These are phyloP conservation scores for Plasmodium malariae DNA, from an alignment of 169 alveolate genomes.

Conservation along the genomic window DNA sequence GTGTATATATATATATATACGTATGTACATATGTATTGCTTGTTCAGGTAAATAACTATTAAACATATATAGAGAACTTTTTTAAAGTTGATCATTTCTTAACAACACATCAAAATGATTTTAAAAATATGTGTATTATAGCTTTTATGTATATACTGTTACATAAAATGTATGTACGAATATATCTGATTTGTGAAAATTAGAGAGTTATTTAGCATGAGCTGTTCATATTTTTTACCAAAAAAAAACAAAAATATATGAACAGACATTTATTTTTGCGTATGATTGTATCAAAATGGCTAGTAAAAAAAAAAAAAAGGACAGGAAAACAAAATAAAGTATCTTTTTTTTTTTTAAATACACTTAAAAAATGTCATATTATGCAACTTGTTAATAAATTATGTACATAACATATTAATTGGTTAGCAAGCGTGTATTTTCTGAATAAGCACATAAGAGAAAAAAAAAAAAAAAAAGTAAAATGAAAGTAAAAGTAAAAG, in stretches of 20 bases:
- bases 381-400: conserved; percentile 2
- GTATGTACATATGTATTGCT: not conserved
- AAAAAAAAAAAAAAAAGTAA: conserved; percentile 19
- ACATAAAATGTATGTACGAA: not conserved
- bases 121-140: not conserved
- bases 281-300: conserved; percentile 33
- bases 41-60: conserved; percentile 6
- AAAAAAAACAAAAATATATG: not conserved
- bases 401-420: conserved; percentile 8
- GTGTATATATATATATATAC: too few species aligned
- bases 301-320: conserved; percentile 28
- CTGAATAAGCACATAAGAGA: conserved; percentile 10
- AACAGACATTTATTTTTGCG: not conserved
- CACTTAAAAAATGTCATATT: conserved; percentile 4
- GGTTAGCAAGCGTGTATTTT: conserved; percentile 8
- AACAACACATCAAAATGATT: not conserved
- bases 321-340: not conserved
- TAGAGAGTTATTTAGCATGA: conserved; percentile 41
- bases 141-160: not conserved
- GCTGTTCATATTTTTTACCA: conserved; percentile 31
- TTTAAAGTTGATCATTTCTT: not conserved
- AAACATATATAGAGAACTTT: not conserved
- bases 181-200: not conserved
- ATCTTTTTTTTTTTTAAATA: conserved; percentile 4
- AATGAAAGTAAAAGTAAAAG: not conserved